A percentile compares a stretch with the other conserved stretches of the same genome.
Evolutionary conservation across 169 alveolate genomes (phyloP).

Genomic region (Cystoisospora suis): DNA sequence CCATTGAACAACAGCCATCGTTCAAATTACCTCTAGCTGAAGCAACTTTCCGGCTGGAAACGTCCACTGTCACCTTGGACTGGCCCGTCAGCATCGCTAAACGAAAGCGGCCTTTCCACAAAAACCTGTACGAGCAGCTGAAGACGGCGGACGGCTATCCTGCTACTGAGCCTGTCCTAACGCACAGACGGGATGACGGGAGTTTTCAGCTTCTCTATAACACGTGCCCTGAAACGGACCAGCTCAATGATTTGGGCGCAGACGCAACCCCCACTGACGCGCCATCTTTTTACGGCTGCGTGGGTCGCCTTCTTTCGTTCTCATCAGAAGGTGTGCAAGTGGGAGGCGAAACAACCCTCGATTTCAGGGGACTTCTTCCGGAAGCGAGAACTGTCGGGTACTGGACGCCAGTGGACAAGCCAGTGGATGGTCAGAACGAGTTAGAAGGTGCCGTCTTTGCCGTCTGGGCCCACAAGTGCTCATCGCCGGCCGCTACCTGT

Average conservation of each 20-base stretch:
- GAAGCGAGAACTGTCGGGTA: constrained; percentile 16
- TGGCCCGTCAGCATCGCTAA: neutral
- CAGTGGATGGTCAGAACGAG: neutral
- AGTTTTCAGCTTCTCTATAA: constrained; percentile 24
- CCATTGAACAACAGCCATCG: too few relatives aligned
- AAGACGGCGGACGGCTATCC: neutral
- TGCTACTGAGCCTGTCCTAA: neutral
- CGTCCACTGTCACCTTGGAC: neutral
- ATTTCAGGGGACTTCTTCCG: neutral
- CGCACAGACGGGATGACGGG: constrained; percentile 6
- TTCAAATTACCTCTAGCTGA: neutral
- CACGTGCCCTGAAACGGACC: constrained; percentile 15
- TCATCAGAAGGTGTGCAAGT: neutral
- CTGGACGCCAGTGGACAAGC: constrained; percentile 2
- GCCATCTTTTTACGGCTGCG: constrained; percentile 1
- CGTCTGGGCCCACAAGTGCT: constrained; percentile 26
- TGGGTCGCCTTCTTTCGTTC: constrained; percentile 1
- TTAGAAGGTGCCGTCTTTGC: neutral
- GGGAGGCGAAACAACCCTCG: constrained; percentile 19
- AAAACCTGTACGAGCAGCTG: neutral
- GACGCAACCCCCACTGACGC: neutral
- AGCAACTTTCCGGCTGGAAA: neutral
- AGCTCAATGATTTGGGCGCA: neutral
- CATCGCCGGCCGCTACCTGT: neutral
- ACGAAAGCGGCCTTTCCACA: neutral